Evolutionary conservation across 2,329 filamentous ascomycete genomes (phyloP), one percentile per base, ranked within the genome.

Genomic region (Xylogone sp.): DNA sequence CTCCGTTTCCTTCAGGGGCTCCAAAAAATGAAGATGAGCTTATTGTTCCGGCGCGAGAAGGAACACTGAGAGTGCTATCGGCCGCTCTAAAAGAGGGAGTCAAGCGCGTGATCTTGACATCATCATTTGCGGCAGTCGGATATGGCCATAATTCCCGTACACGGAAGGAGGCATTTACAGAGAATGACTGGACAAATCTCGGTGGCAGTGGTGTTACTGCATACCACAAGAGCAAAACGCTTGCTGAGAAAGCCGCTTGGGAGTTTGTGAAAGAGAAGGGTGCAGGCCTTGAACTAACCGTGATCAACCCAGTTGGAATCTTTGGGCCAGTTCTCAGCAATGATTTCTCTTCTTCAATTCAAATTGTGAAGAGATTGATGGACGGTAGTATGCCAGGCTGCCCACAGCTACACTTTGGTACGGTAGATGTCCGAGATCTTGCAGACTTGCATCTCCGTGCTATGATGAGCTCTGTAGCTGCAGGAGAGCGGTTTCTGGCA

Each of bases 231-330:
- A 65, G 60, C 48, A 69, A 70, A 56, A 68, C 62, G 1, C 44
- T 69, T 19, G 67, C 67, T 1, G 67, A 69, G 54, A 51, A 46
- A 7, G 60, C 66, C 1, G 67, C 67, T 3, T 69, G 66, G 67
- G 63, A 68, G 8, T 69, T 58, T 45, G 59, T 67, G n/a, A 49
- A 59, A 18, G 56, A 58, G 10, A 62, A 65, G 56, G 64, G 61
- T 16, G 54, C 45, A 2, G 34, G 43, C 1, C 56, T 68, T 42
- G 65, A 68, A 43, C 54, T 69, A 2, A 53, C 60, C 2, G 58
- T 59, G 3, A 57, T 69, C 43, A 62, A 63, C 29, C 66, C 67
- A 0, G 57, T 62, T 2, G 59, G 49, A 5, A 56, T 70, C 16
- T 62, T 61, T 34, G 68, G 68, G 1, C 68, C 68, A 1, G 55